A percentile compares a stretch with the other conserved stretches of the same genome.
Evolutionary conservation across 768 basidiomycete genomes (phyloP).

Genomic region (Agaricus subrufescens): DNA sequence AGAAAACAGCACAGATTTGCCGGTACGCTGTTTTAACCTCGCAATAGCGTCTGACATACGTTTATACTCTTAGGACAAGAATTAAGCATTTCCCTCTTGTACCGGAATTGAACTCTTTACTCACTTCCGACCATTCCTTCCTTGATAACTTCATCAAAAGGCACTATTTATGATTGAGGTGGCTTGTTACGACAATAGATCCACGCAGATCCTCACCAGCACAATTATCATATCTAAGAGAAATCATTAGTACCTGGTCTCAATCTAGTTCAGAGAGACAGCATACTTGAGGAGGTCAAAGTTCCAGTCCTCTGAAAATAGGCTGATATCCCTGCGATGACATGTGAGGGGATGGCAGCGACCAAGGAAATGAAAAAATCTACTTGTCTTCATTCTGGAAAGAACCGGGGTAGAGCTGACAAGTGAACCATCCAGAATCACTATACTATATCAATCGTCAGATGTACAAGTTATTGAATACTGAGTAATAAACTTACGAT

Average conservation of each 20-base stretch:
- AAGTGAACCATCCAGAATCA: conserved; percentile 68
- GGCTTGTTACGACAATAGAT: neutral
- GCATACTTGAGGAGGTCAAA: conserved; percentile 33
- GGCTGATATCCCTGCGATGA: conserved; percentile 43
- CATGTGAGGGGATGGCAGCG: neutral
- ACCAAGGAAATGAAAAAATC: neutral
- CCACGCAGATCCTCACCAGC: conserved; percentile 31
- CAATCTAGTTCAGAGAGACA: too few relatives aligned
- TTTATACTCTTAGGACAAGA: conserved; percentile 30
- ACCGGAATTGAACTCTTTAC: neutral
- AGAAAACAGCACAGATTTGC: conserved; percentile 51
- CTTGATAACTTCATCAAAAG: conserved; percentile 51
- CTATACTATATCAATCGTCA: conserved; percentile 39
- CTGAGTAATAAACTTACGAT: conserved; percentile 38
- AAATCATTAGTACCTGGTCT: neutral
- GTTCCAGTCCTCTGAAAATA: conserved; percentile 56
- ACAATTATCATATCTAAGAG: conserved; percentile 55
- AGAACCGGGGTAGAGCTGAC: conserved; percentile 61
- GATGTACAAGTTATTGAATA: neutral
- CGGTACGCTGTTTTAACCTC: conserved; percentile 38
- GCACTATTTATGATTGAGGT: conserved; percentile 26
- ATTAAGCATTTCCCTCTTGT: neutral
- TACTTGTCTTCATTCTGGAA: conserved; percentile 57
- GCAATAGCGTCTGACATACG: conserved; percentile 58
- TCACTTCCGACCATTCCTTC: conserved; percentile 46